A percentile compares a stretch with the other conserved stretches of the same genome.
These are phyloP conservation scores for Geotrichum phurueaensis DNA, from an alignment of 1,139 yeast species.

Conservation along the genomic window DNA sequence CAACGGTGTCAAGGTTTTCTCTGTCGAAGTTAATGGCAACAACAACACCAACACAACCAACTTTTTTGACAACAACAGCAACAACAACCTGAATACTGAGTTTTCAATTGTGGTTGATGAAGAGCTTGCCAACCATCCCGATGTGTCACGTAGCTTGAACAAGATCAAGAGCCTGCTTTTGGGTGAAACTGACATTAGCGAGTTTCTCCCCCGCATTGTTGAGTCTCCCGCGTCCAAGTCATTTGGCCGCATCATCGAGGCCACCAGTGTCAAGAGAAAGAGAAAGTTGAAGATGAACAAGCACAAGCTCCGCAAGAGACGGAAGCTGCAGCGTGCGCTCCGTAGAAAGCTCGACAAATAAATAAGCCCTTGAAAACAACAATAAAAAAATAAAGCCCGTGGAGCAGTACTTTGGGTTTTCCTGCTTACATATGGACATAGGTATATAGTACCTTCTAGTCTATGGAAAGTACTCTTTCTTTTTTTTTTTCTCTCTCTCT, in stretches of 20 bases:
- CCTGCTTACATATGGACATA: not conserved
- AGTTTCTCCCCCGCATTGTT: constrained; percentile 11
- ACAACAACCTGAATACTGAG: constrained; percentile 8
- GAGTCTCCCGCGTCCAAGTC: constrained; percentile 19
- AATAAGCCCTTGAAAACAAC: not conserved
- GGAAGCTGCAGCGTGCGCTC: constrained; percentile 40
- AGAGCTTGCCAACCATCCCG: constrained; percentile 12
- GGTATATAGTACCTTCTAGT: not conserved
- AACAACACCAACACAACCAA: not conserved
- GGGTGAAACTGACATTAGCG: constrained; percentile 8
- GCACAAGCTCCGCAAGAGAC: constrained; percentile 43
- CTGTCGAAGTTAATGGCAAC: constrained; percentile 11
- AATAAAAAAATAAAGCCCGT: not conserved
- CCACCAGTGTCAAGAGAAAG: constrained; percentile 42
- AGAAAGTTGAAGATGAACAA: constrained; percentile 44
- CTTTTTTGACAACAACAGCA: not conserved
- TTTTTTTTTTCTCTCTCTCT: not conserved
- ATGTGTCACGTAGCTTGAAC: constrained; percentile 13
- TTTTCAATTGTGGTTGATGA: constrained; percentile 15
- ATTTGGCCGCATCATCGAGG: constrained; percentile 22
- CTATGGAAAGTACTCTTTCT: not conserved
- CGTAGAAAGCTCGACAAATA: constrained; percentile 33
- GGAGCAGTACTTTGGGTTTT: not conserved
- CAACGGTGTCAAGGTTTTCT: constrained; percentile 10
- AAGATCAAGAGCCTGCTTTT: constrained; percentile 11